A percentile compares a stretch with the other conserved stretches of the same genome.
Evolutionary conservation across 139 green algal species (phyloP).

Genomic region (Eudorina sp.): DNA sequence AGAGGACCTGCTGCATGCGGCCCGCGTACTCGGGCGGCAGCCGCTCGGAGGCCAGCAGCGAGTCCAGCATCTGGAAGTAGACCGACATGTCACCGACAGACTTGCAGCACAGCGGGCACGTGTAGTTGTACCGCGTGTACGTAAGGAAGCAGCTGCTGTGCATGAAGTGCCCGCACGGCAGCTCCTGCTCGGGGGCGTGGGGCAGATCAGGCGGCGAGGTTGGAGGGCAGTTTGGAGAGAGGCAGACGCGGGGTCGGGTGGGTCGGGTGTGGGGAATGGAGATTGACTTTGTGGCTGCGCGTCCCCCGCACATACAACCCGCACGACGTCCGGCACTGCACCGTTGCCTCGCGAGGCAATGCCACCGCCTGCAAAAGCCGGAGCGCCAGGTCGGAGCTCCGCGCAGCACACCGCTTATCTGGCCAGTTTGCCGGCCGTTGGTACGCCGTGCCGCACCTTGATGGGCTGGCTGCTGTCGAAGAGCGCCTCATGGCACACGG

Average conservation of each 20-base stretch:
- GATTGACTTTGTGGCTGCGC: too few species aligned
- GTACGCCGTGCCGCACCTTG: slow-evolving; percentile 77
- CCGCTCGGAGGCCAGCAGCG: slow-evolving; percentile 82
- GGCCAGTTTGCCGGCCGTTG: too few species aligned
- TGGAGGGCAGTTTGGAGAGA: too few species aligned
- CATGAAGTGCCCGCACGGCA: slow-evolving; percentile 98
- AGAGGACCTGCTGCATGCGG: slow-evolving; percentile 88
- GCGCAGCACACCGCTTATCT: too few species aligned
- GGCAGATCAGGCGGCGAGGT: too few species aligned
- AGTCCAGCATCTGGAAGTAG: slow-evolving; percentile 98
- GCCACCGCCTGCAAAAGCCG: too few species aligned
- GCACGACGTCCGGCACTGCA: too few species aligned
- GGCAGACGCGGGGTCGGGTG: too few species aligned
- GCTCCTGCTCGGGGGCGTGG: slow-evolving; percentile 71
- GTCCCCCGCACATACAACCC: too few species aligned
- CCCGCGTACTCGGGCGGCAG: slow-evolving; percentile 82
- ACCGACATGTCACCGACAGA: slow-evolving; percentile 95
- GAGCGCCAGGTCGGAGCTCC: too few species aligned
- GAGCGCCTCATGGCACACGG: slow-evolving; percentile 96
- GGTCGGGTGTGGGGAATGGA: too few species aligned
- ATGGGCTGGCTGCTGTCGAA: slow-evolving; percentile 90
- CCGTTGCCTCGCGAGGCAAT: too few species aligned
- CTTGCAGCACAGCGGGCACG: slow-evolving; percentile 96
- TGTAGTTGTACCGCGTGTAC: slow-evolving; percentile 94
- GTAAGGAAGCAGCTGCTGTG: slow-evolving; percentile 94